Conservation (phyloP, 768 basidiomycete species). For the Calocybe gangraenosa region DNA sequence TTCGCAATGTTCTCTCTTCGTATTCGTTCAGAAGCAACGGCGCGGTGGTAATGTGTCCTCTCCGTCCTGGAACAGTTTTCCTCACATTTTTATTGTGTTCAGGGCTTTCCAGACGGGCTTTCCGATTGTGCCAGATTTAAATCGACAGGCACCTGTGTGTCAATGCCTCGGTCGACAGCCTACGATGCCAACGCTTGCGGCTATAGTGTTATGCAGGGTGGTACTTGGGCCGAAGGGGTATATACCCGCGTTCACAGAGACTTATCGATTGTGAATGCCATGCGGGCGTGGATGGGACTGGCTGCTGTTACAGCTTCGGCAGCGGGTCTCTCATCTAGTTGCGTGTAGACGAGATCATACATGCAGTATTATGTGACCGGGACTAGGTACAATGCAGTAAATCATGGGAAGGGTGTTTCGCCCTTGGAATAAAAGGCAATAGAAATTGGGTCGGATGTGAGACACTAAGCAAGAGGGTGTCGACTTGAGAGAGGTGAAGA, state of each 20-base stretch:
- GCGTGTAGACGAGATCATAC: not conserved
- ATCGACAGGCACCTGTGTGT: conserved; percentile 1
- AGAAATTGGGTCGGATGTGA: too few species aligned
- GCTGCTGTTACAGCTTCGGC: conserved; percentile 1
- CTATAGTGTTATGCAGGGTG: conserved; percentile 2
- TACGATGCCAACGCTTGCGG: conserved; percentile 7
- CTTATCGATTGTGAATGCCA: conserved; percentile 5
- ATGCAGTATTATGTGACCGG: too few species aligned
- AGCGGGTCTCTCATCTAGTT: not conserved
- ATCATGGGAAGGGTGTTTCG: too few species aligned
- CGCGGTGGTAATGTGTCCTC: not conserved
- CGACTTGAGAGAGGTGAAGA: too few species aligned
- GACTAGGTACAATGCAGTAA: too few species aligned
- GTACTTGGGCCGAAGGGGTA: conserved; percentile 3
- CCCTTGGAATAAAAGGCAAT: too few species aligned
- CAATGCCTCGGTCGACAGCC: conserved; percentile 3
- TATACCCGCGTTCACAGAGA: conserved; percentile 6
- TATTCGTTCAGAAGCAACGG: conserved; percentile 7
- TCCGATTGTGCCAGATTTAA: conserved; percentile 5
- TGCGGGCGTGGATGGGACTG: conserved; percentile 7
- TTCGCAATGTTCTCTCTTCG: conserved; percentile 6
- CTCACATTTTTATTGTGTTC: not conserved
- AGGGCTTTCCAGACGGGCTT: conserved; percentile 6
- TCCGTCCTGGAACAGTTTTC: not conserved
- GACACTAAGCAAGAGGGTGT: too few species aligned